phyloP scores from a whole-genome alignment of 257 asterid species.

The Scutellaria minor region DNA sequence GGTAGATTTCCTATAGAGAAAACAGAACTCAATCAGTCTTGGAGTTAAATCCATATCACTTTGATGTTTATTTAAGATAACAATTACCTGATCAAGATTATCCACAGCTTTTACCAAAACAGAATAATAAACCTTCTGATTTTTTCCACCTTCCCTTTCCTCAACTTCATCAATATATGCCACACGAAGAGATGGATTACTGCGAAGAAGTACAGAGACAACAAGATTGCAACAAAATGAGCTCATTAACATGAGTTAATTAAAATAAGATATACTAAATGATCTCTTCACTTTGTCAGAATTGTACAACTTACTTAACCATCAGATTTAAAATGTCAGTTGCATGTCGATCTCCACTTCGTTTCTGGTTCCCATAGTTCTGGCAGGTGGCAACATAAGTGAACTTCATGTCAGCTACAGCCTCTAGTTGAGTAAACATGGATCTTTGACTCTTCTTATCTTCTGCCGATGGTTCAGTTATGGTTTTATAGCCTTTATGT shows the following conservation, averaged over 20 bases:
- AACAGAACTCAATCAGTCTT: slow-evolving; percentile 36
- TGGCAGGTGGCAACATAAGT: slow-evolving; percentile 91
- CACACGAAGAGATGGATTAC: slow-evolving; percentile 89
- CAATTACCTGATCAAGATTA: slow-evolving; percentile 80
- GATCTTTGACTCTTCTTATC: slow-evolving; percentile 81
- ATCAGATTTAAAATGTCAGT: slow-evolving; percentile 82
- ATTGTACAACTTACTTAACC: slow-evolving; percentile 74
- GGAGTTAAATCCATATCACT: slow-evolving; percentile 22
- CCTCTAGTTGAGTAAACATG: slow-evolving; percentile 69
- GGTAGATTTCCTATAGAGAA: slow-evolving; percentile 73
- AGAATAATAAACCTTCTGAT: slow-evolving; percentile 72
- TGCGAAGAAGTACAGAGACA: slow-evolving; percentile 42
- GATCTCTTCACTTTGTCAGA: slow-evolving; percentile 23
- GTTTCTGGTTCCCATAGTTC: slow-evolving; percentile 84
- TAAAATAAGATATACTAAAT: slow-evolving; percentile 13
- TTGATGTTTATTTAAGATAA: slow-evolving; percentile 11
- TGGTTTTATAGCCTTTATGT: slow-evolving; percentile 72
- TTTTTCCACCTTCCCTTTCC: slow-evolving; percentile 71
- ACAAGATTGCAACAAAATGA: slow-evolving; percentile 27
- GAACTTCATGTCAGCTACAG: slow-evolving; percentile 87
- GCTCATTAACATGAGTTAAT: slow-evolving; percentile 22
- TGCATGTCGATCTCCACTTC: slow-evolving; percentile 87
- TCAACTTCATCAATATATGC: slow-evolving; percentile 88
- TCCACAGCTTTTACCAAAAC: slow-evolving; percentile 83
- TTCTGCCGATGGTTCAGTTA: slow-evolving; percentile 59